Conservation (phyloP, 2,329 filamentous ascomycete genomes). For the Clarireedia monteithiana region DNA sequence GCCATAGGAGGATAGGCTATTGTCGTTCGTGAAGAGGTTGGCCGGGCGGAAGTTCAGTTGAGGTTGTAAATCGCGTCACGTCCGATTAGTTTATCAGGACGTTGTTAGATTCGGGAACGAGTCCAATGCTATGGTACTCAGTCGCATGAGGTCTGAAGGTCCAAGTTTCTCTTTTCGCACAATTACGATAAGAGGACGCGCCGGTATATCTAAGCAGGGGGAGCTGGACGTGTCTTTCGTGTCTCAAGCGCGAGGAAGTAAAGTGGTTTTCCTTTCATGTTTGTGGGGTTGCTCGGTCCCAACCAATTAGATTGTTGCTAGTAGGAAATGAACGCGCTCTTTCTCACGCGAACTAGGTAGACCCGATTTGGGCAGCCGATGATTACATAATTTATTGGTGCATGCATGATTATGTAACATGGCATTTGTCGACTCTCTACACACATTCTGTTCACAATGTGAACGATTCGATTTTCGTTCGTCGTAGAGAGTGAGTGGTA, state of each 20-base stretch:
- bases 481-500: too few relatives aligned
- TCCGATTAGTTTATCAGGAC: neutral
- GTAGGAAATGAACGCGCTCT: neutral
- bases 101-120: neutral
- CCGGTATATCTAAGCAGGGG: constrained; percentile 8
- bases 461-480: too few relatives aligned
- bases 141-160: neutral
- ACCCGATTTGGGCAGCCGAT: too few relatives aligned
- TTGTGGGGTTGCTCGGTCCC: neutral
- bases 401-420: too few relatives aligned
- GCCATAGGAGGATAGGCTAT: constrained; percentile 19
- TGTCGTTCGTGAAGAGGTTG: neutral
- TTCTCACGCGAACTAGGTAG: neutral
- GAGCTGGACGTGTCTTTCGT: constrained; percentile 17
- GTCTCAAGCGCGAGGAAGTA: constrained; percentile 16
- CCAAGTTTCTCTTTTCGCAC: neutral
- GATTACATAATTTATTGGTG: too few relatives aligned
- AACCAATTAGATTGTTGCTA: neutral
- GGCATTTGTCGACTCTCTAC: too few relatives aligned
- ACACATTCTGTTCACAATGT: too few relatives aligned
- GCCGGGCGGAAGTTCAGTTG: neutral
- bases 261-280: neutral
- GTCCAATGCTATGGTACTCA: neutral
- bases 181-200: constrained; percentile 19
- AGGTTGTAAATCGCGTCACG: constrained; percentile 11